A percentile compares a stretch with the other conserved stretches of the same genome.
Evolutionary conservation across 1,284 basidiomycete species (phyloP).

Genomic region (Ceratobasidium sp.): DNA sequence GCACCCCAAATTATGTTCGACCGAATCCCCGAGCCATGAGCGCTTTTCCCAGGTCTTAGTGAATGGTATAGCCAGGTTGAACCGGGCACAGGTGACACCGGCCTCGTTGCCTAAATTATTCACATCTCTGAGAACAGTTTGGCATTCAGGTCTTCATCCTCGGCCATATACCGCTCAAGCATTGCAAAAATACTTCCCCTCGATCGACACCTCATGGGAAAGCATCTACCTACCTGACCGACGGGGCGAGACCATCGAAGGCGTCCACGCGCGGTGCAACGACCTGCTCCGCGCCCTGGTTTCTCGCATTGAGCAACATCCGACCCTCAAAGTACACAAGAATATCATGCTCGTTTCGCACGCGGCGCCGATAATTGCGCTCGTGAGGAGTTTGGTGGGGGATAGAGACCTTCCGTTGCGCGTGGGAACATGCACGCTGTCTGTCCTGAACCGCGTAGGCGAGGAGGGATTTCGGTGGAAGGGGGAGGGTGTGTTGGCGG

Average conservation of each 20-base stretch:
- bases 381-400: constrained; percentile 66
- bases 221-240: constrained; percentile 73
- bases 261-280: constrained; percentile 67
- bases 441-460: constrained; percentile 56
- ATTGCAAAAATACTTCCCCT: constrained; percentile 62
- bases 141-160: constrained; percentile 64
- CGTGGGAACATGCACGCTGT: constrained; percentile 73
- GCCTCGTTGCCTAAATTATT: constrained; percentile 1
- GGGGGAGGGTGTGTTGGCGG: constrained; percentile 59
- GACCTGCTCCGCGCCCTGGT: constrained; percentile 63
- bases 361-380: constrained; percentile 77
- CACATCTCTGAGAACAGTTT: not conserved
- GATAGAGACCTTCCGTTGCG: constrained; percentile 59
- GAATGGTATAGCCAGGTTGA: constrained; percentile 85
- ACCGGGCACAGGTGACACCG: constrained; percentile 58
- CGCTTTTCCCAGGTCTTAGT: constrained; percentile 62
- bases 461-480: constrained; percentile 43
- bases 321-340: constrained; percentile 56
- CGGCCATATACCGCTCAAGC: constrained; percentile 63
- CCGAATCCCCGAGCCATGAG: not conserved
- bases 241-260: constrained; percentile 70
- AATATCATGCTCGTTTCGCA: constrained; percentile 75
- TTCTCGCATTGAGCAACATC: constrained; percentile 52
- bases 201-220: constrained; percentile 65
- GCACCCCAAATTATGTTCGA: not conserved